A percentile compares a stretch with the other conserved stretches of the same genome.
These are phyloP conservation scores for Gynandropsis gynandra DNA, from an alignment of 345 rosid species.

Conservation along the genomic window DNA sequence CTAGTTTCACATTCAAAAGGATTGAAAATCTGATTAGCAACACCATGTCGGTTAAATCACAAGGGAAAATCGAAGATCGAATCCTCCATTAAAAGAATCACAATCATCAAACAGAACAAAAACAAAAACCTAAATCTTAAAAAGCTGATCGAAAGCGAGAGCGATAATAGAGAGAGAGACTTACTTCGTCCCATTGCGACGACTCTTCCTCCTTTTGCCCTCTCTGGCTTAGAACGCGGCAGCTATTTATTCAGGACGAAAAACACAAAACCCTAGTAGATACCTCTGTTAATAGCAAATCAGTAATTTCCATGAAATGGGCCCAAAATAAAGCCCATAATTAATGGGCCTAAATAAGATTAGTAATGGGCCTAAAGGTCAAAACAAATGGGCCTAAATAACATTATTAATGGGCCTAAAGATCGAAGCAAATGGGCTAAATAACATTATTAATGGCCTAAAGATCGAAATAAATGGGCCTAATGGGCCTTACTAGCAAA, in stretches of 20 bases:
- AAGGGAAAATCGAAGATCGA: not conserved
- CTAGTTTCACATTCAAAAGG: not conserved
- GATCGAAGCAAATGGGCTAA: no score
- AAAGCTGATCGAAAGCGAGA: not conserved
- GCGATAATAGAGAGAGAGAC: constrained; percentile 13
- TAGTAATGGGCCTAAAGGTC: no score
- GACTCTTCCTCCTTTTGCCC: not conserved
- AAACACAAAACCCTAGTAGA: not conserved
- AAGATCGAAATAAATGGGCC: no score
- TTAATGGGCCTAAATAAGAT: no score
- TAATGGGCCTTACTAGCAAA: no score
- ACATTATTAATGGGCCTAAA: no score
- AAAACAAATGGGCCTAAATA: no score
- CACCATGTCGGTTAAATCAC: not conserved
- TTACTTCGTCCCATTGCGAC: constrained; percentile 53
- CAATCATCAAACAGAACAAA: not conserved
- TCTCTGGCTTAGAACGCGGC: constrained; percentile 16
- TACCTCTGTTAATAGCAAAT: not conserved
- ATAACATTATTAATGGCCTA: no score
- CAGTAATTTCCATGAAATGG: no score
- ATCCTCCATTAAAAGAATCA: not conserved
- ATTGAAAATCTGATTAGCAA: not conserved
- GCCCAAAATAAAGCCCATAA: no score
- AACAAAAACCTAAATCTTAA: not conserved
- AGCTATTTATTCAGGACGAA: not conserved